Evolutionary conservation across 1,139 yeast species (phyloP).

Genomic region (Suhomyces choctaworum): DNA sequence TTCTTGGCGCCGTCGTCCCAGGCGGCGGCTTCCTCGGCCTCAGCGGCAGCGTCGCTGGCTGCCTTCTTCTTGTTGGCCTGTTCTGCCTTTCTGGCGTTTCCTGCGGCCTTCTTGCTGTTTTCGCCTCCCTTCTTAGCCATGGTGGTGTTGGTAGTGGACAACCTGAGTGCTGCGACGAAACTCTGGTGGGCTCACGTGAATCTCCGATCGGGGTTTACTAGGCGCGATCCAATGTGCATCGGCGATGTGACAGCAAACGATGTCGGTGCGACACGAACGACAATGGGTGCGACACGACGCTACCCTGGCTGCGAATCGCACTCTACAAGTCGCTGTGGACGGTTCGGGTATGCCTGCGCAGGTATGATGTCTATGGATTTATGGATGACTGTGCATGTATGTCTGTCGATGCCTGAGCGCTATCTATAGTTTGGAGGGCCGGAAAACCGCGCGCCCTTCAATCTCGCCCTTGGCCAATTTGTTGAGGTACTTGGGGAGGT

Average conservation of each 20-base stretch:
- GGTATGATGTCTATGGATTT: no score
- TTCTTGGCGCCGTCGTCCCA: constrained; percentile 79
- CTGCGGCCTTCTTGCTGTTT: constrained; percentile 65
- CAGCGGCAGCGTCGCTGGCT: constrained; percentile 49
- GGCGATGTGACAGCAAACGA: no score
- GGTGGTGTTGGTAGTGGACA: no score
- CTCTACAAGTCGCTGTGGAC: no score
- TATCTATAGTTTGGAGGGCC: constrained; percentile 27
- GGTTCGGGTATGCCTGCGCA: no score
- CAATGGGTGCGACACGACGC: no score
- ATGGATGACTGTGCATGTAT: no score
- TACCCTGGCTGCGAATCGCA: no score
- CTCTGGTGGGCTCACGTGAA: constrained; percentile 3
- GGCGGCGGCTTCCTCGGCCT: constrained; percentile 57
- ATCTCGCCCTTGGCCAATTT: constrained; percentile 41
- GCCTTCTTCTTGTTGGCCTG: constrained; percentile 61
- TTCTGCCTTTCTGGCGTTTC: constrained; percentile 71
- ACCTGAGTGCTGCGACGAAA: no score
- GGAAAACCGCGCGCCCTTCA: constrained; percentile 47
- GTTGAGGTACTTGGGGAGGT: constrained; percentile 38
- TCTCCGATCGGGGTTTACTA: constrained; percentile 9
- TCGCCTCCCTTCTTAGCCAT: constrained; percentile 64
- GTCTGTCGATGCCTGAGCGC: not conserved
- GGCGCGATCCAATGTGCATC: no score
- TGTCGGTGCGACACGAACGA: no score